Percentiles rank a stretch among this genome's conserved stretches.
These are phyloP conservation scores for Rhypophila decipiens DNA, from an alignment of 495 filamentous ascomycete species.

Conservation along the genomic window DNA sequence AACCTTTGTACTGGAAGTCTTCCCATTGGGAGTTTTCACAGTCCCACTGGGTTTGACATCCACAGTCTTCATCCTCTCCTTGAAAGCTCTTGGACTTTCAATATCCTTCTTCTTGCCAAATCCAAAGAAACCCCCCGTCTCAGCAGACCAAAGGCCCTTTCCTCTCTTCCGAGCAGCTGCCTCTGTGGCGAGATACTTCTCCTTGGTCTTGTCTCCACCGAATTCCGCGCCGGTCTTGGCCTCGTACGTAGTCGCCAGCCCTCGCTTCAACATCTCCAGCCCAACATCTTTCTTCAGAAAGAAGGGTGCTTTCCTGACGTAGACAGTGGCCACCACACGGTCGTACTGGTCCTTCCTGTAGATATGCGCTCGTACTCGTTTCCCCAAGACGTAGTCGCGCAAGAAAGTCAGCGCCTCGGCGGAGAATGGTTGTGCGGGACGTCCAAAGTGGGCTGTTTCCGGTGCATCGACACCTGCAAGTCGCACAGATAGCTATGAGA, in stretches of 20 bases:
- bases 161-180: slow-evolving; percentile 58
- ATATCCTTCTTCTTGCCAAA: slow-evolving; percentile 44
- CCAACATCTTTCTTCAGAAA: slow-evolving; percentile 74
- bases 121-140: slow-evolving; percentile 13
- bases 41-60: too few relatives aligned
- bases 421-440: slow-evolving; percentile 75
- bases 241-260: slow-evolving; percentile 86
- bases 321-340: slow-evolving; percentile 80
- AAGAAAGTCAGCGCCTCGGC: slow-evolving; percentile 77
- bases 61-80: slow-evolving; percentile 53
- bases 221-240: slow-evolving; percentile 84
- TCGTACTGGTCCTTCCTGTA: slow-evolving; percentile 88
- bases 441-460: slow-evolving; percentile 86
- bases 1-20: too few relatives aligned
- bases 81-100: slow-evolving; percentile 84
- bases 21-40: too few relatives aligned
- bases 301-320: slow-evolving; percentile 56
- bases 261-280: slow-evolving; percentile 76
- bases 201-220: slow-evolving; percentile 52
- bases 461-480: slow-evolving; percentile 91
- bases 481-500: slow-evolving; percentile 66
- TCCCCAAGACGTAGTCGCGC: slow-evolving; percentile 59
- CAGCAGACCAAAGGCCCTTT: slow-evolving; percentile 67
- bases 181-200: slow-evolving; percentile 66
- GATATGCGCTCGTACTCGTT: slow-evolving; percentile 72